Conservation (phyloP, 2,329 filamentous ascomycete species). For the Fusarium sp. region DNA sequence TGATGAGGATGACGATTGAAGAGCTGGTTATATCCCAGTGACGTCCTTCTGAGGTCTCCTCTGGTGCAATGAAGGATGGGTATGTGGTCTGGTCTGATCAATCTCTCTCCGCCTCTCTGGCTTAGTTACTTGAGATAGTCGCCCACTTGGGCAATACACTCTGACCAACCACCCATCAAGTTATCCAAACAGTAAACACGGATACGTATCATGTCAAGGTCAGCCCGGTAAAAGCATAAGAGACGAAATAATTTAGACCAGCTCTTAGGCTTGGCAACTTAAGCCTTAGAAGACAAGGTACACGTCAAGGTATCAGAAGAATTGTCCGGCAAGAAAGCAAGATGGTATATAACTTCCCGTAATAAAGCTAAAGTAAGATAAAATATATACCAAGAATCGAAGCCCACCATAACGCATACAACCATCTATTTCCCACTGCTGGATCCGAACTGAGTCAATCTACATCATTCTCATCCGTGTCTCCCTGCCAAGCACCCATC, state of each 20-base stretch:
- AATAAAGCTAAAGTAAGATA: slow-evolving; percentile 31
- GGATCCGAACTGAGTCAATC: slow-evolving; percentile 28
- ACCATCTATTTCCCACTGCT: background rate
- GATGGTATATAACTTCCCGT: slow-evolving; percentile 29
- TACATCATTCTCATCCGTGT: slow-evolving; percentile 53
- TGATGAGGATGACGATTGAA: no score
- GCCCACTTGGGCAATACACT: background rate
- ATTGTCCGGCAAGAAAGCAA: slow-evolving; percentile 4
- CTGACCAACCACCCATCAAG: background rate
- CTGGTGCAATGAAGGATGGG: background rate
- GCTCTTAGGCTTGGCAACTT: background rate
- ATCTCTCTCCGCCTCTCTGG: background rate
- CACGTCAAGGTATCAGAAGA: background rate
- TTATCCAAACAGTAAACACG: background rate
- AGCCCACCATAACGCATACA: slow-evolving; percentile 3
- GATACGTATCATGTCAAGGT: background rate
- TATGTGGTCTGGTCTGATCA: background rate
- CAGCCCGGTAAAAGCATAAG: background rate
- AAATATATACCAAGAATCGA: slow-evolving; percentile 33
- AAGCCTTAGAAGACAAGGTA: background rate
- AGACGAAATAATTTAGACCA: background rate
- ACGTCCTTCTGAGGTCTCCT: no score
- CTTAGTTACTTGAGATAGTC: background rate
- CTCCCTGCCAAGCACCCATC: slow-evolving; percentile 67
- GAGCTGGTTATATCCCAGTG: no score